Evolutionary conservation across 2,329 filamentous ascomycete genomes (phyloP).

Genomic region (Zymoseptoria ardabiliae): DNA sequence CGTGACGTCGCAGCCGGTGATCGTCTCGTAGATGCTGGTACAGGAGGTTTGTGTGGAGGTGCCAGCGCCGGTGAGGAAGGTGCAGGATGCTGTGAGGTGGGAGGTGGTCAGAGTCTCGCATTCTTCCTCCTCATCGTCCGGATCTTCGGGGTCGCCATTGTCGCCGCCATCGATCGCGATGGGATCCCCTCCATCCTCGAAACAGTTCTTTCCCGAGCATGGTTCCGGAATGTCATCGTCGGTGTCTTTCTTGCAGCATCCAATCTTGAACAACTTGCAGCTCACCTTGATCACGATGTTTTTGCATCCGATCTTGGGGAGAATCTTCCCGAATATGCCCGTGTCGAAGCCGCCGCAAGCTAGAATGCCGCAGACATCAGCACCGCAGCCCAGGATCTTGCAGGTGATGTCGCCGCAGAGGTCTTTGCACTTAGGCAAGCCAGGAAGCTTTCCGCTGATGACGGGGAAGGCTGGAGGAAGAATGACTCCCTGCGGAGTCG

Average conservation of each 20-base stretch:
- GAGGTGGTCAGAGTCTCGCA: conserved; percentile 3
- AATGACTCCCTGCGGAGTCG: neutral
- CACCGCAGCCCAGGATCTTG: neutral
- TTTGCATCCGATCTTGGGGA: neutral
- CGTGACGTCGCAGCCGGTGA: conserved; percentile 10
- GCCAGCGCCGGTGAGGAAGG: conserved; percentile 2
- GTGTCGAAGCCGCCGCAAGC: conserved; percentile 7
- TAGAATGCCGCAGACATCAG: conserved; percentile 4
- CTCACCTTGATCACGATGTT: conserved; percentile 1
- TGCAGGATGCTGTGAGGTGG: conserved; percentile 1
- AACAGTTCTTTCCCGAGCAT: too few species aligned
- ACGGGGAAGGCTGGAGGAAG: conserved; percentile 1
- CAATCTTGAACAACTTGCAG: neutral
- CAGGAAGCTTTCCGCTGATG: neutral
- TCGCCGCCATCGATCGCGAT: conserved; percentile 4
- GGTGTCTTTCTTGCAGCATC: conserved; percentile 3
- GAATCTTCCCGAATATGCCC: conserved; percentile 7
- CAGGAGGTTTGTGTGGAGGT: conserved; percentile 1
- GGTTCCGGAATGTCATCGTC: neutral
- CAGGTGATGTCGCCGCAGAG: neutral
- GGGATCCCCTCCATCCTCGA: conserved; percentile 1
- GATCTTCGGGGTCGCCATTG: conserved; percentile 1
- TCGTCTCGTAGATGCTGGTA: conserved; percentile 2
- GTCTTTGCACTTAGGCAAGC: neutral
- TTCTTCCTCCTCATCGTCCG: conserved; percentile 2